Evolutionary conservation across 768 basidiomycete genomes (phyloP).

Genomic region (Inosperma sp.): DNA sequence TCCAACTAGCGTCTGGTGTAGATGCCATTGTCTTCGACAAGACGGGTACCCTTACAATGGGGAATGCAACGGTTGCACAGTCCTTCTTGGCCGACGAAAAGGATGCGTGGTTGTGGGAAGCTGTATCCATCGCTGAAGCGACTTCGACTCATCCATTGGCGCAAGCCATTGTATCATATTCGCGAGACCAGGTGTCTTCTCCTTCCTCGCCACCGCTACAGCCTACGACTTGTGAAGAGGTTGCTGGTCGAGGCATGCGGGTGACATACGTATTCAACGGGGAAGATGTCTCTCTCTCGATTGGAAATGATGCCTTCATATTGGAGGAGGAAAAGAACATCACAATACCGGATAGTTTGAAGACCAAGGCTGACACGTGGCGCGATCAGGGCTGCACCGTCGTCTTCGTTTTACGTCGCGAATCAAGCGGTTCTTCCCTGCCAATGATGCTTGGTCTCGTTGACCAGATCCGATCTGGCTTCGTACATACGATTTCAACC

Average conservation of each 20-base stretch:
- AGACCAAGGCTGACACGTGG: not conserved
- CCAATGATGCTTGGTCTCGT: conserved; percentile 50
- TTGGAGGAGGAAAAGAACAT: not conserved
- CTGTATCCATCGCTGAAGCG: conserved; percentile 34
- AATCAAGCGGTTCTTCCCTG: not conserved
- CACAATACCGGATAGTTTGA: not conserved
- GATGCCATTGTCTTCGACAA: conserved; percentile 82
- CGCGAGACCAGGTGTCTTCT: conserved; percentile 18
- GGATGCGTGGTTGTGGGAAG: not conserved
- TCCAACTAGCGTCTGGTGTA: conserved; percentile 72
- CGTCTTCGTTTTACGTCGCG: conserved; percentile 2
- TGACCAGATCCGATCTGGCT: conserved; percentile 59
- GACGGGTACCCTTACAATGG: conserved; percentile 77
- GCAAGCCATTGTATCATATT: conserved; percentile 49
- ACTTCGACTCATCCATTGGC: conserved; percentile 64
- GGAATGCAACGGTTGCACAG: conserved; percentile 60
- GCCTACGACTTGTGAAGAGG: conserved; percentile 40
- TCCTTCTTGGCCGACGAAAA: conserved; percentile 28
- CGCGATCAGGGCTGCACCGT: conserved; percentile 3
- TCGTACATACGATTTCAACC: conserved; percentile 45
- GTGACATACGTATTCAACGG: conserved; percentile 27
- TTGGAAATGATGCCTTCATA: conserved; percentile 6
- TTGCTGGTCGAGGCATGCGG: conserved; percentile 60
- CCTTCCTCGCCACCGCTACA: not conserved
- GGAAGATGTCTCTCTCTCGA: not conserved